Evolutionary conservation across 2,329 filamentous ascomycete genomes (phyloP).

Genomic region (Sphaerostilbella broomeana): DNA sequence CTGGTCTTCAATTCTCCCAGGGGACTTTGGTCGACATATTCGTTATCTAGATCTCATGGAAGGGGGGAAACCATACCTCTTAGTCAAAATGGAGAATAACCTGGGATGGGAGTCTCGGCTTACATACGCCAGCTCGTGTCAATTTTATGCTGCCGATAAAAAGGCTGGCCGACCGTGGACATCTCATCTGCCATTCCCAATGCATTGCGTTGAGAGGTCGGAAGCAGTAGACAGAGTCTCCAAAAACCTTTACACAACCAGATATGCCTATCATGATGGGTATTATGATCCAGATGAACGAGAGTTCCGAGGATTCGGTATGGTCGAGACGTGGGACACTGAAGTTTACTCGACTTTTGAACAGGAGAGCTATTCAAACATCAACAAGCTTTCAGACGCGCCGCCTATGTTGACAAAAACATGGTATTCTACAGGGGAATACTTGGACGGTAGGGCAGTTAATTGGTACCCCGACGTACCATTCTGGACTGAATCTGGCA

Average conservation of each 20-base stretch:
- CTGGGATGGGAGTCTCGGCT: conserved; percentile 16
- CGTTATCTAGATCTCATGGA: conserved; percentile 16
- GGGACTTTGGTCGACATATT: not conserved
- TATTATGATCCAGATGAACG: conserved; percentile 22
- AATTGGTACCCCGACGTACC: too few species aligned
- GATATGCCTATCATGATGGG: conserved; percentile 22
- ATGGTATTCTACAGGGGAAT: too few species aligned
- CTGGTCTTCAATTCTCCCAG: conserved; percentile 10
- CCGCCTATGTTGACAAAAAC: too few species aligned
- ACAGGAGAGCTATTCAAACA: not conserved
- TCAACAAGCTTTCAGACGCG: conserved; percentile 9
- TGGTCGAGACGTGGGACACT: conserved; percentile 23
- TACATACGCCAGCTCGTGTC: conserved; percentile 19
- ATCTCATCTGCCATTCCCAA: conserved; percentile 22
- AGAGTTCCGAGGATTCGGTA: conserved; percentile 26
- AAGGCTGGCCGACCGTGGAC: conserved; percentile 19
- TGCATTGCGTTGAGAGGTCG: conserved; percentile 19
- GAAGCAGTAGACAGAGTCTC: conserved; percentile 10
- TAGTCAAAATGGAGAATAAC: conserved; percentile 17
- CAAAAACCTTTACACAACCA: not conserved
- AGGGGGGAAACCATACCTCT: conserved; percentile 12
- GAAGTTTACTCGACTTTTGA: conserved; percentile 7
- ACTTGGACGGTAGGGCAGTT: too few species aligned
- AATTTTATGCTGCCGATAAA: conserved; percentile 21
- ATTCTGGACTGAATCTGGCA: too few species aligned